Evolutionary conservation across 768 basidiomycete genomes (phyloP).

Genomic region (Mycena latifolia): DNA sequence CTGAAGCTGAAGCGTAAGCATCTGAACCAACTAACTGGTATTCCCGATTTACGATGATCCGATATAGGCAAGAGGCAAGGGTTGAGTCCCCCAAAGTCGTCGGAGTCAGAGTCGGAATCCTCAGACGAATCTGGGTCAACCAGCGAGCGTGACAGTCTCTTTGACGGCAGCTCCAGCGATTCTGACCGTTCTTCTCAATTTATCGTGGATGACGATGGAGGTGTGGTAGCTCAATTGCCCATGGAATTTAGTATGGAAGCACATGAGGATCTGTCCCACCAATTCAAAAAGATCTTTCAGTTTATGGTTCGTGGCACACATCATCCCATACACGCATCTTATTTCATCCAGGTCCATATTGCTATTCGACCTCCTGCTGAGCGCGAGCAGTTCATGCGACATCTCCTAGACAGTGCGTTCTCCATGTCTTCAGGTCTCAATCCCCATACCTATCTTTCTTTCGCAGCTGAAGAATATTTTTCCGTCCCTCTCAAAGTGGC

Average conservation of each 20-base stretch:
- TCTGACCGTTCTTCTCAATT: conserved; percentile 55
- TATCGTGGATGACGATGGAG: conserved; percentile 78
- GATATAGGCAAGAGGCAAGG: conserved; percentile 60
- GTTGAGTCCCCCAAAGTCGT: conserved; percentile 43
- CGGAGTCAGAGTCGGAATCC: conserved; percentile 46
- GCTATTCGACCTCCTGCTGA: conserved; percentile 69
- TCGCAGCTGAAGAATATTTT: conserved; percentile 75
- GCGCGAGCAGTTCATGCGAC: conserved; percentile 67
- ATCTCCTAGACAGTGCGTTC: conserved; percentile 62
- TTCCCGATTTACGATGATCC: conserved; percentile 14
- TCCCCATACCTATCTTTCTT: not conserved
- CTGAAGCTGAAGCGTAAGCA: conserved; percentile 69
- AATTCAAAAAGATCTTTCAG: conserved; percentile 92
- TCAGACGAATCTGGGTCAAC: conserved; percentile 48
- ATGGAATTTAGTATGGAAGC: conserved; percentile 84
- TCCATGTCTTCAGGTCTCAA: not conserved
- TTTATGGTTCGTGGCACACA: conserved; percentile 74
- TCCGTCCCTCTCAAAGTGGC: conserved; percentile 73
- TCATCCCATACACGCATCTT: not conserved
- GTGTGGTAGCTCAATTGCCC: conserved; percentile 64
- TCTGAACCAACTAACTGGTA: conserved; percentile 29
- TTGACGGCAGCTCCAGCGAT: conserved; percentile 53
- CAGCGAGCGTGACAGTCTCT: conserved; percentile 50
- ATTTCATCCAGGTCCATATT: conserved; percentile 43
- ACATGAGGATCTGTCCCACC: conserved; percentile 80